phyloP scores from a whole-genome alignment of 2,329 filamentous ascomycete genomes.

The Penicillium psychrosexuale region DNA sequence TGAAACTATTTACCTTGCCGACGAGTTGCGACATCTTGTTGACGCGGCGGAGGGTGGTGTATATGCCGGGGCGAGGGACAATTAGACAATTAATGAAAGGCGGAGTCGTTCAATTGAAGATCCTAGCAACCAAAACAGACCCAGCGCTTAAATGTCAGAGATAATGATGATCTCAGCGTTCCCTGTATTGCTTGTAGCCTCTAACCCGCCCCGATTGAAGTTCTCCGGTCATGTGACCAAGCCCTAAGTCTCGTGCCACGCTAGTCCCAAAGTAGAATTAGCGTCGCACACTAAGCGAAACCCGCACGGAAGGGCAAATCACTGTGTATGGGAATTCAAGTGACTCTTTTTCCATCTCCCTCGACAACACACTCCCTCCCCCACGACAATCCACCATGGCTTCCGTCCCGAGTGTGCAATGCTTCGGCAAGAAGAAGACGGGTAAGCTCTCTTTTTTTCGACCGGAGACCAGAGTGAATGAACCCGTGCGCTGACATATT shows the following conservation, averaged over 20 bases:
- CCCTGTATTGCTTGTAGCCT: slow-evolving; percentile 4
- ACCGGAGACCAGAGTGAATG: background rate
- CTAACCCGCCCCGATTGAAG: slow-evolving; percentile 5
- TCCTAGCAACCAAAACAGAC: background rate
- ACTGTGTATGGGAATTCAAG: slow-evolving; percentile 27
- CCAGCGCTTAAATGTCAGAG: background rate
- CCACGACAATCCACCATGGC: slow-evolving; percentile 62
- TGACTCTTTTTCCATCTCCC: slow-evolving; percentile 33
- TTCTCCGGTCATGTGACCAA: slow-evolving; percentile 30
- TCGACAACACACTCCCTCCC: slow-evolving; percentile 41
- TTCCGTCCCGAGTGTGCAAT: slow-evolving; percentile 80
- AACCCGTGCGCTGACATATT: slow-evolving; percentile 31
- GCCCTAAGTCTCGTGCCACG: slow-evolving; percentile 23
- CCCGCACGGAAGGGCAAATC: slow-evolving; percentile 40
- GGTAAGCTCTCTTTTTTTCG: slow-evolving; percentile 38
- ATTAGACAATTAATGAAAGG: background rate
- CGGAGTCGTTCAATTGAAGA: background rate
- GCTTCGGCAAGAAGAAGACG: slow-evolving; percentile 99
- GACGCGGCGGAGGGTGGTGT: background rate
- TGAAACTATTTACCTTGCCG: slow-evolving; percentile 39
- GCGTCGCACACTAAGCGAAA: slow-evolving; percentile 42
- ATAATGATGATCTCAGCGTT: slow-evolving; percentile 6
- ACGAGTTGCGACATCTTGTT: slow-evolving; percentile 45
- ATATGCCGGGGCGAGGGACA: background rate
- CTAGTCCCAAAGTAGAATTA: slow-evolving; percentile 28